phyloP scores from a whole-genome alignment of 2,329 filamentous ascomycete genomes.

The Beauveria varroae region DNA sequence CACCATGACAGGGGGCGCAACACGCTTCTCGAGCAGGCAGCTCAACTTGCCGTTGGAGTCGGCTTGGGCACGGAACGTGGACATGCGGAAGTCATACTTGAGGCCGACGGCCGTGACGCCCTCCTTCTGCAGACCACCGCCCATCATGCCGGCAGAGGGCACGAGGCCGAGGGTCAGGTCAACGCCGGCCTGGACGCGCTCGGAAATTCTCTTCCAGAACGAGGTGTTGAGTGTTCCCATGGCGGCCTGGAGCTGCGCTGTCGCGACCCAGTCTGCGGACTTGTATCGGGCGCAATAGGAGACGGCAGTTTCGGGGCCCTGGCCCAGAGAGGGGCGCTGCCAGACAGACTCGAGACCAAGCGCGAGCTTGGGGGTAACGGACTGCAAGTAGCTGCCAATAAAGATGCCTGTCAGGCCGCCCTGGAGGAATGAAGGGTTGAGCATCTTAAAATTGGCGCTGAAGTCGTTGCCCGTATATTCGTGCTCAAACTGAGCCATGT shows the following conservation, averaged over 20 bases:
- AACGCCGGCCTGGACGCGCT: slow-evolving; percentile 93
- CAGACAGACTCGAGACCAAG: slow-evolving; percentile 89
- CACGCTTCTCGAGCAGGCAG: slow-evolving; percentile 89
- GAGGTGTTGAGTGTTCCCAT: slow-evolving; percentile 83
- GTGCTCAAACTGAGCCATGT: slow-evolving; percentile 89
- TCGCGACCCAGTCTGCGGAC: slow-evolving; percentile 85
- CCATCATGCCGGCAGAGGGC: slow-evolving; percentile 61
- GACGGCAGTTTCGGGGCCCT: slow-evolving; percentile 83
- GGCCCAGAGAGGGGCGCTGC: slow-evolving; percentile 77
- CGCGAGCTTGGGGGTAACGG: slow-evolving; percentile 77
- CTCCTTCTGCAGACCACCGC: slow-evolving; percentile 70
- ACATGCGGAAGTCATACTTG: slow-evolving; percentile 97
- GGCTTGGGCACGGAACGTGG: slow-evolving; percentile 90
- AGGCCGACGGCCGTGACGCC: slow-evolving; percentile 85
- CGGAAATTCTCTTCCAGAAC: slow-evolving; percentile 88
- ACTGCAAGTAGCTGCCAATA: slow-evolving; percentile 92
- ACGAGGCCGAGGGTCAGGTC: slow-evolving; percentile 86
- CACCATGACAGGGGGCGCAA: slow-evolving; percentile 85
- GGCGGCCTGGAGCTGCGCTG: slow-evolving; percentile 72
- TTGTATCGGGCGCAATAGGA: slow-evolving; percentile 93
- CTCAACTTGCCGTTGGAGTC: slow-evolving; percentile 92
- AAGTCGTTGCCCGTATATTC: slow-evolving; percentile 94
- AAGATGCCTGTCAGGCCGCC: slow-evolving; percentile 91
- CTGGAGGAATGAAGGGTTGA: slow-evolving; percentile 92
- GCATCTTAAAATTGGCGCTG: slow-evolving; percentile 82